Base-by-base conservation (phyloP, 805 yeast species). In the Myxozyma sirexii region DNA sequence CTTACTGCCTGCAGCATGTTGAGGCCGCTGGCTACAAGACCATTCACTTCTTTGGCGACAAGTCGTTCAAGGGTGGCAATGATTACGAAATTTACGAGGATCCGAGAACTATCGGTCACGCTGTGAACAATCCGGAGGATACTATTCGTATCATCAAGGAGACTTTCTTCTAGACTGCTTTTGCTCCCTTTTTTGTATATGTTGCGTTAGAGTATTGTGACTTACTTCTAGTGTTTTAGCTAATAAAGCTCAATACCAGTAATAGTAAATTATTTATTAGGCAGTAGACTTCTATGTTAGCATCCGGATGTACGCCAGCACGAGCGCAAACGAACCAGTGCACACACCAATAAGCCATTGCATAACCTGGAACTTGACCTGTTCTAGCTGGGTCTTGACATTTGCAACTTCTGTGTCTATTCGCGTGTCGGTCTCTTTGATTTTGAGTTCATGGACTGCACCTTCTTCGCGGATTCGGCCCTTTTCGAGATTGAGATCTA, bases 331-430 rank as follows among this genome's bases (percentile, higher is more conserved):
- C 0, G 97, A 89, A 87, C 98, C 99, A 1, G 98, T 92, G 71
- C 96, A 89, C 19, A 94, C 97, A 79, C 98, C 98, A 68, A 94
- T 90, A 64, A 94, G 81, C 99, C 99, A 94, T 75, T 94, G 99
- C 86, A 91, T 84, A 51, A 94, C 97, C 73, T 94, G 97, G 1
- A 97, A 90, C 76, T 94, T 94, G 33, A 93, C 97, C 45, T 90
- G 85, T 70, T 94, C 97, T 66, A 94, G 91, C 75, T 93, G 97
- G 80, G 92, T 89, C 74, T 89, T 92, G 84, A 94, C 89, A 71
- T 94, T 93, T 41, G 93, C 87, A 27, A 94, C 87, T 70, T 94
- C 99, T 74, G 94, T 96, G 72, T 94, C 97, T 56, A 94, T 92
- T 64, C 97, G 80, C 3, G 97, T 90, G 71, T 91, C 96, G 2